These are phyloP conservation scores for Aspergillus sp. DNA, from an alignment of 2,329 filamentous ascomycete species.

Conservation along the genomic window DNA sequence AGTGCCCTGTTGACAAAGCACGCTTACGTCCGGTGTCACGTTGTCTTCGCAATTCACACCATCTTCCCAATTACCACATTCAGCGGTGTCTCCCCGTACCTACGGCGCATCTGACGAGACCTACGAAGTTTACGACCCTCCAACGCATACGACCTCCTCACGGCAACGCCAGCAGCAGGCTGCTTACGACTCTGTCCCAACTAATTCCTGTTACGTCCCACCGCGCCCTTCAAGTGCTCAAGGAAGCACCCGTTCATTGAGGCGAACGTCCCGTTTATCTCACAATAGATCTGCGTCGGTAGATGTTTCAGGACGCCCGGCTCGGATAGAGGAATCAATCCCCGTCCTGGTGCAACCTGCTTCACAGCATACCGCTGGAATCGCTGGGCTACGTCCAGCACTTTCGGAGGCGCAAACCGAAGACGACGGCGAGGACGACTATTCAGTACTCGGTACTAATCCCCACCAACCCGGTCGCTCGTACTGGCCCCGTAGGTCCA, in stretches of 20 bases:
- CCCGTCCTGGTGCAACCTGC: slow-evolving; percentile 27
- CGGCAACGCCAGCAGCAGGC: slow-evolving; percentile 50
- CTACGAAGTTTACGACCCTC: slow-evolving; percentile 54
- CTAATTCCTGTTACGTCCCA: slow-evolving; percentile 37
- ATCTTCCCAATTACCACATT: slow-evolving; percentile 20
- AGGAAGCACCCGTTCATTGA: slow-evolving; percentile 52
- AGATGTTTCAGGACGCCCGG: slow-evolving; percentile 37
- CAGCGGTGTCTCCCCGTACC: slow-evolving; percentile 46
- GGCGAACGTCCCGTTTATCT: slow-evolving; percentile 49
- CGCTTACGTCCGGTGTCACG: slow-evolving; percentile 16
- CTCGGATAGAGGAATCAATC: slow-evolving; percentile 26
- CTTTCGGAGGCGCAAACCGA: slow-evolving; percentile 36
- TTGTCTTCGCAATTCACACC: slow-evolving; percentile 35
- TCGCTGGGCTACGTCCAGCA: slow-evolving; percentile 27
- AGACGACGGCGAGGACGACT: slow-evolving; percentile 20
- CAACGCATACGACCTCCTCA: slow-evolving; percentile 43
- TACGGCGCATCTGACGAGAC: slow-evolving; percentile 50
- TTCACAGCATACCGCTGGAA: slow-evolving; percentile 17
- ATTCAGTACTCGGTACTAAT: slow-evolving; percentile 33
- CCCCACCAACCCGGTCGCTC: slow-evolving; percentile 39
- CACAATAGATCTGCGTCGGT: slow-evolving; percentile 46
- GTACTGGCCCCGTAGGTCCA: slow-evolving; percentile 52
- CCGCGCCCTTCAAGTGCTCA: slow-evolving; percentile 55
- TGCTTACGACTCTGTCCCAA: slow-evolving; percentile 42
- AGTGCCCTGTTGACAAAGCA: slow-evolving; percentile 1